Percentiles rank a stretch among this genome's conserved stretches.
Evolutionary conservation across 2,329 filamentous ascomycete genomes (phyloP).

Genomic region (Trichoderma polysporum): DNA sequence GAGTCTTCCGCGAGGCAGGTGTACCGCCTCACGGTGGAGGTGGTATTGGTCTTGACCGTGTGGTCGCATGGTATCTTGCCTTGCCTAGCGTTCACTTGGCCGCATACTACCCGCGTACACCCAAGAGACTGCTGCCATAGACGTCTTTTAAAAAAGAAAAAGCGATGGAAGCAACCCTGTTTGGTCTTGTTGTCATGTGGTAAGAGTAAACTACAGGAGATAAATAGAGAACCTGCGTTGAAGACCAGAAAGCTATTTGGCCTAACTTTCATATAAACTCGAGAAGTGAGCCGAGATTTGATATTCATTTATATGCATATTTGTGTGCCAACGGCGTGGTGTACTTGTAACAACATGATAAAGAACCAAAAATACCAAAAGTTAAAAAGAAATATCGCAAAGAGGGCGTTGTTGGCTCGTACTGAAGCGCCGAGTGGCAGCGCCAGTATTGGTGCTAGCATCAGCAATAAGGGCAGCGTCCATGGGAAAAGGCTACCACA

Average conservation of each 20-base stretch:
- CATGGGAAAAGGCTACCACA: too few relatives aligned
- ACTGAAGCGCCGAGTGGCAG: too few relatives aligned
- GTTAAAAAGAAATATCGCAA: too few relatives aligned
- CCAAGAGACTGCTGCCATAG: conserved; percentile 57
- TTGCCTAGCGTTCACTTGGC: conserved; percentile 60
- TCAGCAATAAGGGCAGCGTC: too few relatives aligned
- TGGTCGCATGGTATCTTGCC: conserved; percentile 66
- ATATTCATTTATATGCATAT: too few relatives aligned
- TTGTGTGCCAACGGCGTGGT: too few relatives aligned
- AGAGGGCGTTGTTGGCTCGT: too few relatives aligned
- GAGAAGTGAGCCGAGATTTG: too few relatives aligned
- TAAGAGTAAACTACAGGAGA: neutral
- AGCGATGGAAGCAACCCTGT: neutral
- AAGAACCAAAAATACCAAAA: too few relatives aligned
- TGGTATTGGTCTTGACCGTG: conserved; percentile 54
- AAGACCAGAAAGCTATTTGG: neutral
- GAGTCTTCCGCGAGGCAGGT: conserved; percentile 76
- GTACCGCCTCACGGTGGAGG: conserved; percentile 70
- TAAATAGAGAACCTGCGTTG: neutral
- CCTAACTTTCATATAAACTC: too few relatives aligned
- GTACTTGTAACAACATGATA: too few relatives aligned
- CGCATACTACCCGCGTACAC: conserved; percentile 58
- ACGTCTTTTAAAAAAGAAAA: conserved; percentile 12
- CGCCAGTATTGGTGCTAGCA: too few relatives aligned
- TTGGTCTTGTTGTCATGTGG: neutral